phyloP scores from a whole-genome alignment of 192 early-diverging fungal species.

The Coemansia sp. region DNA sequence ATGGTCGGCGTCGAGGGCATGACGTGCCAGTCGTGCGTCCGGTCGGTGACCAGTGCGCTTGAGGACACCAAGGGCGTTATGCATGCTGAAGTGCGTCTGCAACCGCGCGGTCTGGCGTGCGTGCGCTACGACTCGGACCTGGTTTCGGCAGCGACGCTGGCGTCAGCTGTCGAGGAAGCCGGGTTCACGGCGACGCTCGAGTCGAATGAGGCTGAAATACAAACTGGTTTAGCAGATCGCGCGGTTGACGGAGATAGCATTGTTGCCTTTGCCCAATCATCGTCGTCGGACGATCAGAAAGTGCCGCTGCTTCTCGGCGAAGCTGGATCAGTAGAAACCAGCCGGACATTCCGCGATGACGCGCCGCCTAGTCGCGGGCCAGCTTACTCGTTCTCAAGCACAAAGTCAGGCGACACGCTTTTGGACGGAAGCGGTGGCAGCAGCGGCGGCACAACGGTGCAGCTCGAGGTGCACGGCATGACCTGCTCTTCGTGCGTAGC shows the following conservation, averaged over 20 bases:
- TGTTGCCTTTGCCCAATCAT: background rate
- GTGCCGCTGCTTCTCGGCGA: slow-evolving; percentile 2
- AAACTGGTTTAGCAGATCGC: background rate
- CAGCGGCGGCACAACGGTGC: slow-evolving; percentile 24
- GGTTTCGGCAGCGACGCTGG: slow-evolving; percentile 37
- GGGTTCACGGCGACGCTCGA: slow-evolving; percentile 58
- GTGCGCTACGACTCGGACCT: slow-evolving; percentile 55
- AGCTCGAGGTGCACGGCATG: slow-evolving; percentile 86
- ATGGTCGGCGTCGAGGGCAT: slow-evolving; percentile 55
- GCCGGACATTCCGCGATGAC: slow-evolving; percentile 1
- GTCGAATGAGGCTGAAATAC: background rate
- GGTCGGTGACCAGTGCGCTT: slow-evolving; percentile 62
- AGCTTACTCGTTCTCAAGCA: slow-evolving; percentile 26
- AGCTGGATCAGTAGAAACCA: background rate
- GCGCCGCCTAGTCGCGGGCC: slow-evolving; percentile 2
- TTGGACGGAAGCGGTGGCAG: slow-evolving; percentile 9
- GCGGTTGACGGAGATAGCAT: background rate
- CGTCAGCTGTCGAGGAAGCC: slow-evolving; percentile 59
- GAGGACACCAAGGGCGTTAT: slow-evolving; percentile 53
- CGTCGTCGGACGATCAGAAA: background rate
- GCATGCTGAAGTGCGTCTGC: slow-evolving; percentile 57
- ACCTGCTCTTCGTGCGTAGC: slow-evolving; percentile 93
- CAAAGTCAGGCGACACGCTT: slow-evolving; percentile 40
- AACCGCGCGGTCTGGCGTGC: slow-evolving; percentile 49
- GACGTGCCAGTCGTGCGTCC: slow-evolving; percentile 83